phyloP scores from a whole-genome alignment of 352 stramenopile species.

The Phytophthora kernoviae region DNA sequence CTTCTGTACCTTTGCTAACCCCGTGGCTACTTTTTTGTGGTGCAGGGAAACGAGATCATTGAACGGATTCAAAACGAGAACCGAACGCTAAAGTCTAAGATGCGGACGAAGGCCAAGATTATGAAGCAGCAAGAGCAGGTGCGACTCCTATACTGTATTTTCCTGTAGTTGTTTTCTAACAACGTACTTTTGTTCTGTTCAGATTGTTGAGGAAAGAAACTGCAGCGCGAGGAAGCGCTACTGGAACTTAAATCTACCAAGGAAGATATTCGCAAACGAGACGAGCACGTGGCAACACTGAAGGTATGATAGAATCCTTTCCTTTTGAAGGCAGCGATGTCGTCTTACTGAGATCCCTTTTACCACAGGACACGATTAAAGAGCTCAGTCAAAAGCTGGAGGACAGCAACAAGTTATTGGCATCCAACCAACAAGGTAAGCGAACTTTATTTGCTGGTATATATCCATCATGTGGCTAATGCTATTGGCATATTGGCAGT shows the following conservation, averaged over 20 bases:
- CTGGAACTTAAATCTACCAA: conserved; percentile 67
- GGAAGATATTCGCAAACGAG: conserved; percentile 72
- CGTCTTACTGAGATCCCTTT: neutral
- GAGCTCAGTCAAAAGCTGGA: conserved; percentile 87
- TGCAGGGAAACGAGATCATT: conserved; percentile 89
- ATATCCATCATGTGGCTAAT: neutral
- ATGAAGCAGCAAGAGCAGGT: conserved; percentile 90
- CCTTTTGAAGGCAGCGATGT: neutral
- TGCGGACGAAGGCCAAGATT: conserved; percentile 90
- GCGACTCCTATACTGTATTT: neutral
- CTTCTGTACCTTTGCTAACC: too few species aligned
- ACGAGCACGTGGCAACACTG: conserved; percentile 64
- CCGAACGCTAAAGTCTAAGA: conserved; percentile 73
- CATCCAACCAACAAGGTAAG: conserved; percentile 90
- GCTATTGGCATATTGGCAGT: conserved; percentile 40
- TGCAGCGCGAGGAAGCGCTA: conserved; percentile 66
- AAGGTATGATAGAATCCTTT: conserved; percentile 41
- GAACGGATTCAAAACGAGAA: conserved; percentile 89
- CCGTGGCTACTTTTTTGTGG: neutral
- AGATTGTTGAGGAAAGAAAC: conserved; percentile 83
- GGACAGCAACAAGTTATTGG: conserved; percentile 87
- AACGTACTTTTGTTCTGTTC: conserved; percentile 5
- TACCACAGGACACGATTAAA: conserved; percentile 55
- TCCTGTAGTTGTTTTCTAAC: conserved; percentile 1
- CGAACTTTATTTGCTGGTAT: neutral